A percentile compares a stretch with the other conserved stretches of the same genome.
phyloP scores from a whole-genome alignment of 2,329 filamentous ascomycete genomes.

The Botrytis cinerea region DNA sequence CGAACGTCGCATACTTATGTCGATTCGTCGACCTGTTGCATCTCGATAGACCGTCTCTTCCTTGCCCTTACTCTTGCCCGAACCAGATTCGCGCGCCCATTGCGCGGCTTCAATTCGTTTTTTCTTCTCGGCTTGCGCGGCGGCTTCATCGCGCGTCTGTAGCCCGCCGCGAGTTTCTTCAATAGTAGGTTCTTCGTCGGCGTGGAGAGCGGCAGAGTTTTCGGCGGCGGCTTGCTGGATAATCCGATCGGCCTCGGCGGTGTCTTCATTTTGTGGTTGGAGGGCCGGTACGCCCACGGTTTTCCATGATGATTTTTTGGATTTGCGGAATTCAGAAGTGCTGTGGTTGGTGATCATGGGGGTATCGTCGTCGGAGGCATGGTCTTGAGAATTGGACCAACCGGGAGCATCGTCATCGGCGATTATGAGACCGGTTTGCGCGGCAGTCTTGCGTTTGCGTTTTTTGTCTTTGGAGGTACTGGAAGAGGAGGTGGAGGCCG shows the following conservation, averaged over 20 bases:
- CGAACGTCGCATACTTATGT: slow-evolving; percentile 85
- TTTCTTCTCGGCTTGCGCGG: slow-evolving; percentile 65
- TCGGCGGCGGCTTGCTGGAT: slow-evolving; percentile 72
- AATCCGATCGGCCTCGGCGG: slow-evolving; percentile 76
- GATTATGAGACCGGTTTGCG: slow-evolving; percentile 57
- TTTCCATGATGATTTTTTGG: slow-evolving; percentile 82
- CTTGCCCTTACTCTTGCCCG: slow-evolving; percentile 48
- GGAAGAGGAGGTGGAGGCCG: slow-evolving; percentile 54
- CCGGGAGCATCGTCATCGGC: slow-evolving; percentile 61
- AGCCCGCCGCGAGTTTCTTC: slow-evolving; percentile 85
- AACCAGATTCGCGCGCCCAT: slow-evolving; percentile 47
- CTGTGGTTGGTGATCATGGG: slow-evolving; percentile 52
- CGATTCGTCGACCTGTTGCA: slow-evolving; percentile 90
- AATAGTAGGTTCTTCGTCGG: slow-evolving; percentile 68
- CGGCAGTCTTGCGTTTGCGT: slow-evolving; percentile 60
- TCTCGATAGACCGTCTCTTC: slow-evolving; percentile 93
- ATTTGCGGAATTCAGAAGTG: slow-evolving; percentile 66
- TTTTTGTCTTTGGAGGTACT: slow-evolving; percentile 61
- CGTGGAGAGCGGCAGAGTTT: slow-evolving; percentile 52
- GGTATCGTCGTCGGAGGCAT: slow-evolving; percentile 53
- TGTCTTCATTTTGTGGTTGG: slow-evolving; percentile 47
- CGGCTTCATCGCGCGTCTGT: slow-evolving; percentile 79
- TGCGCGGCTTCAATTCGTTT: slow-evolving; percentile 63
- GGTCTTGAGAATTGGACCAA: slow-evolving; percentile 46
- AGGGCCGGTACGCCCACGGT: slow-evolving; percentile 54